Base-by-base conservation (phyloP, 1,139 yeast genomes). In the Eremothecium gossypii region DNA sequence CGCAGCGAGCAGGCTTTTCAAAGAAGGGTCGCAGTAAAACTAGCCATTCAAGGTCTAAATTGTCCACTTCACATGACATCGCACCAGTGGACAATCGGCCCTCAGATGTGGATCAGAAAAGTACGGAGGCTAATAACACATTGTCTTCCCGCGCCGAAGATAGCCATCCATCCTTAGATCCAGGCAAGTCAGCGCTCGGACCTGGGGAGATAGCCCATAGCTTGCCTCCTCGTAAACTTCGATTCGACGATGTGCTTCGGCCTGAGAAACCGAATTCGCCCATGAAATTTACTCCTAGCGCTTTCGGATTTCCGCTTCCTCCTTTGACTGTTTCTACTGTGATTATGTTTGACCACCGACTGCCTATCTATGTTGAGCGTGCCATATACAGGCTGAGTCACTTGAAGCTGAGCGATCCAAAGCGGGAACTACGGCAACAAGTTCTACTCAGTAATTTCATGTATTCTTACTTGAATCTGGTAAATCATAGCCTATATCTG, bases 401-500 rank as follows among this genome's bases (percentile, higher is more conserved):
- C 63, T 67, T 91, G 60, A 91, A 91, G 62, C 70, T 91, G 51
- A 96, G 97, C 33, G 94, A 93, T 58, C 93, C 97, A 1, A 83
- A 86, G 57, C 69, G 97, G 44, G 94, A 94, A 13, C 68, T 91
- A 47, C 73, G 89, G 30, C 96, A 93, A 58, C 98, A 91, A 60
- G 98, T 91, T 2, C 64, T 91, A 40, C 66, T 91, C 50, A 85
- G 96, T 44, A 93, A 93, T 61, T 91, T 91, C 73, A 91, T 91
- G 98, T 91, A 91, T 61, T 93, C 97, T 0, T 91, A 91, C 64
- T 73, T 91, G 69, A 91, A 91, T 58, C 70, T 91, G 63, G 96
- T 91, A 45, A 94, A 91, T 62, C 96, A 89, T 54, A 81, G 91
- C 7, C 68, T 83, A 51, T 85, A 81, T 61, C 64, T 83, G 49